Evolutionary conservation across 2,329 filamentous ascomycete genomes (phyloP).

Genomic region (Ploettnerulaceae sp.): DNA sequence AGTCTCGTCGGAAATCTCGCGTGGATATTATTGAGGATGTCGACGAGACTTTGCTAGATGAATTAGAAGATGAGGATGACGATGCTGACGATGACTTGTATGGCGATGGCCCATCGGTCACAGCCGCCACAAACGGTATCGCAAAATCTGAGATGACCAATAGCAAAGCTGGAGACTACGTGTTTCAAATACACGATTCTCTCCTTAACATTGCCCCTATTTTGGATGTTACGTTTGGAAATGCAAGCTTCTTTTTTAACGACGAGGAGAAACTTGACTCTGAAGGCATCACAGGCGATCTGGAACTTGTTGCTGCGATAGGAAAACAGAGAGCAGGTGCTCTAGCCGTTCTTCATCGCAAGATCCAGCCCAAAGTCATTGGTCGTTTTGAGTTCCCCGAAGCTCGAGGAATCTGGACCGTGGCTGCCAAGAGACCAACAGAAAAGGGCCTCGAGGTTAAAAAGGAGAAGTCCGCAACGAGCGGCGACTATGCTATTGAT

Average conservation of each 20-base stretch:
- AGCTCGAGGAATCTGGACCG: constrained; percentile 75
- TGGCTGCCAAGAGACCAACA: constrained; percentile 63
- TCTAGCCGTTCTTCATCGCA: constrained; percentile 70
- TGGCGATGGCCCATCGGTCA: constrained; percentile 47
- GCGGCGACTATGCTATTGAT: constrained; percentile 49
- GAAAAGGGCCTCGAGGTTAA: constrained; percentile 51
- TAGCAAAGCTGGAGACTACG: constrained; percentile 57
- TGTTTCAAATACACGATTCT: constrained; percentile 71
- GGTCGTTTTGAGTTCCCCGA: constrained; percentile 68
- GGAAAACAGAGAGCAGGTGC: constrained; percentile 64
- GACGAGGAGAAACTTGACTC: constrained; percentile 42
- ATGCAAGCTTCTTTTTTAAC: constrained; percentile 41
- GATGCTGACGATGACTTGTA: constrained; percentile 54
- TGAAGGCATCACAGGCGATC: constrained; percentile 48
- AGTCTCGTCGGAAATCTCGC: constrained; percentile 59
- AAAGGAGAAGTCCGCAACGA: constrained; percentile 44
- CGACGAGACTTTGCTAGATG: constrained; percentile 49
- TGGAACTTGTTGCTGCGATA: constrained; percentile 55
- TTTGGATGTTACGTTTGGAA: constrained; percentile 67
- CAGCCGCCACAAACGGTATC: constrained; percentile 35
- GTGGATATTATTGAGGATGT: constrained; percentile 47
- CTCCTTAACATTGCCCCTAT: constrained; percentile 77
- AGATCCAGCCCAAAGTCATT: constrained; percentile 68
- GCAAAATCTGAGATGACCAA: constrained; percentile 35
- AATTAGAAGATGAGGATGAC: constrained; percentile 51